phyloP scores from a whole-genome alignment of 768 basidiomycete genomes.

The Panaeolus papilionaceus region DNA sequence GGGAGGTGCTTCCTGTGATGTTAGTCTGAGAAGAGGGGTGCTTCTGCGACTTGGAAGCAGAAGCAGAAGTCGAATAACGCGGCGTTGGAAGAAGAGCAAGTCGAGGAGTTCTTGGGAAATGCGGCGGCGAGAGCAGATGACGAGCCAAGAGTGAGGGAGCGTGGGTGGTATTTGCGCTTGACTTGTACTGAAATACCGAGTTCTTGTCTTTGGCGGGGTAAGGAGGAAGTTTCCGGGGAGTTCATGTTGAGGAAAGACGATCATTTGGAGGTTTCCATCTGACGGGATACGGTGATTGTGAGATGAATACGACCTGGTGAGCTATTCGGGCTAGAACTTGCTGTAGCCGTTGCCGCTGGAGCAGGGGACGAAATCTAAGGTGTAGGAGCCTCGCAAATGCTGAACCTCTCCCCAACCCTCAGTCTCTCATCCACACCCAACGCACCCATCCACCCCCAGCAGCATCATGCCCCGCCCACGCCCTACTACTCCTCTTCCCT shows the following conservation, averaged over 20 bases:
- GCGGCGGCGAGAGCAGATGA: conserved; percentile 29
- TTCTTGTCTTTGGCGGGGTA: not conserved
- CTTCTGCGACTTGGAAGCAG: not conserved
- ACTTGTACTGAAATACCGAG: not conserved
- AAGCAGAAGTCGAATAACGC: not conserved
- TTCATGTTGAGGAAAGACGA: not conserved
- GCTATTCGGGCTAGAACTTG: not conserved
- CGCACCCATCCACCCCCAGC: too few species aligned
- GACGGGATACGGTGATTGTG: not conserved
- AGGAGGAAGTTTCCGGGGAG: not conserved
- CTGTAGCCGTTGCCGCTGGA: not conserved
- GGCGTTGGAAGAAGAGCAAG: not conserved
- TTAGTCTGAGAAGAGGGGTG: not conserved
- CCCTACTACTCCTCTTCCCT: too few species aligned
- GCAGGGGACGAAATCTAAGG: not conserved
- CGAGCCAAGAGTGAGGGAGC: conserved; percentile 27
- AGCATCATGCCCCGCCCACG: too few species aligned
- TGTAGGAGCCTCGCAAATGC: too few species aligned
- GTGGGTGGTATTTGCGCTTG: conserved; percentile 23
- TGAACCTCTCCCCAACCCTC: too few species aligned
- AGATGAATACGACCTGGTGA: not conserved
- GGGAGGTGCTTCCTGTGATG: conserved; percentile 7
- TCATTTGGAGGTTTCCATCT: not conserved
- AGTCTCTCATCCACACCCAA: too few species aligned
- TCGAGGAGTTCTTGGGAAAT: not conserved